Evolutionary conservation across 2,329 filamentous ascomycete species (phyloP).

Genomic region (Rutstroemia sp.): DNA sequence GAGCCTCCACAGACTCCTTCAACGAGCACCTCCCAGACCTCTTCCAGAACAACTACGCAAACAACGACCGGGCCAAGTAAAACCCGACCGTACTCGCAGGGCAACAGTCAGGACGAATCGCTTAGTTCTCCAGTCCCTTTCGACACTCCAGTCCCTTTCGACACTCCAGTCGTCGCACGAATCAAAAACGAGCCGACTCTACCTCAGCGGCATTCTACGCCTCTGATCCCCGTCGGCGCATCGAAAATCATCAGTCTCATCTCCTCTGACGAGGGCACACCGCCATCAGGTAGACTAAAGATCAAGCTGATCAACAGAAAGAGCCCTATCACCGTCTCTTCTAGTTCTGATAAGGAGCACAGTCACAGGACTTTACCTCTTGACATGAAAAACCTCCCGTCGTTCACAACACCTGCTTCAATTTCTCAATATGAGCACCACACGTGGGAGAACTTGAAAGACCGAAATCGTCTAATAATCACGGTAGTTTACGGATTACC

Average conservation of each 20-base stretch:
- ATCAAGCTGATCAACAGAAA: conserved; percentile 10
- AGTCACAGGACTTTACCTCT: not conserved
- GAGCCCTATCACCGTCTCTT: conserved; percentile 13
- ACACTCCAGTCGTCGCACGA: not conserved
- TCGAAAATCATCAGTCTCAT: conserved; percentile 18
- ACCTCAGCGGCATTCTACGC: not conserved
- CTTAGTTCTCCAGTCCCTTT: not conserved
- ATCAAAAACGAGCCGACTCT: not conserved
- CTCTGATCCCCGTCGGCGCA: not conserved
- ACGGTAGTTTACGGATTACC: conserved; percentile 24
- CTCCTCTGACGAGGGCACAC: conserved; percentile 16
- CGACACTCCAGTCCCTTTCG: not conserved
- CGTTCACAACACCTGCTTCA: conserved; percentile 15
- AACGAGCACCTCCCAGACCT: not conserved
- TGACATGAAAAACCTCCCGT: conserved; percentile 15
- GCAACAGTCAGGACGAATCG: not conserved
- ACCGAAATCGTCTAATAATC: conserved; percentile 35
- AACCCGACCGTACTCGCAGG: not conserved
- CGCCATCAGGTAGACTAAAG: conserved; percentile 10
- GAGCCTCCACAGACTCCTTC: no score
- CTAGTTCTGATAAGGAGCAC: conserved; percentile 12
- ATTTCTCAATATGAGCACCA: conserved; percentile 19
- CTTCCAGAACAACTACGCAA: not conserved
- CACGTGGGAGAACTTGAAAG: conserved; percentile 16
- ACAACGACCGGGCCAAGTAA: not conserved